Base-by-base conservation (phyloP, 2,329 filamentous ascomycete species). In the Beauveria sp. region DNA sequence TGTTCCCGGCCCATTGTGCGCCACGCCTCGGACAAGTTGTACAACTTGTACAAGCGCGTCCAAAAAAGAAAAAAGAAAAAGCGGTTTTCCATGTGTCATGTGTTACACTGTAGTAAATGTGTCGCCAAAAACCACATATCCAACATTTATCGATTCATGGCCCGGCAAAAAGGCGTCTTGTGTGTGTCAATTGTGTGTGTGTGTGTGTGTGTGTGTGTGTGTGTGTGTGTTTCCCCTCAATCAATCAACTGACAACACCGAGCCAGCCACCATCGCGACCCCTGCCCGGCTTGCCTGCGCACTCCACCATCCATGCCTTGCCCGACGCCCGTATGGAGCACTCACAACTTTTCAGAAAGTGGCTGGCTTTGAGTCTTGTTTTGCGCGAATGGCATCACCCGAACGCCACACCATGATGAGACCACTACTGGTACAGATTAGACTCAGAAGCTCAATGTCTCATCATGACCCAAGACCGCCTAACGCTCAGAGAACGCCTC, bases 231-330 rank as follows among this genome's bases (percentile, higher is more conserved):
- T 16, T 5, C 7, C 26, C 7, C 4, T 10, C n/a, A 20, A 38
- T 38, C 12, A 38, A 38, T 38, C 34, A 38, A 38, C 12, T 38
- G 12, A 38, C 34, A 38, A 14, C 34, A 38, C 34, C 12, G 12
- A 38, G 34, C 45, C 48, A 60, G 57, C 57, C 57, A 60, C 48
- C 49, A 60, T 60, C 57, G 57, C 26, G n/a, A 34, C 26, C 57
- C 49, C 40, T 60, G 48, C n/a, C 12, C 34, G 34, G 12, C 31
- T 34, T 31, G 31, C 31, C 31, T 34, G 31, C 38, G 20, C 45
- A 28, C 14, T 22, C 43, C 2, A 16, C 43, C 12, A 38, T 57
- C 5, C 45, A 18, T 49, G 16, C 31, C 14, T 10, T 26, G 18
- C 26, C 14, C 34, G 24, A 22, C 31, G 22, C 22, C 22, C 22